Evolutionary conservation across 352 stramenopile species (phyloP).

Genomic region (Globisporangium orthogonon): DNA sequence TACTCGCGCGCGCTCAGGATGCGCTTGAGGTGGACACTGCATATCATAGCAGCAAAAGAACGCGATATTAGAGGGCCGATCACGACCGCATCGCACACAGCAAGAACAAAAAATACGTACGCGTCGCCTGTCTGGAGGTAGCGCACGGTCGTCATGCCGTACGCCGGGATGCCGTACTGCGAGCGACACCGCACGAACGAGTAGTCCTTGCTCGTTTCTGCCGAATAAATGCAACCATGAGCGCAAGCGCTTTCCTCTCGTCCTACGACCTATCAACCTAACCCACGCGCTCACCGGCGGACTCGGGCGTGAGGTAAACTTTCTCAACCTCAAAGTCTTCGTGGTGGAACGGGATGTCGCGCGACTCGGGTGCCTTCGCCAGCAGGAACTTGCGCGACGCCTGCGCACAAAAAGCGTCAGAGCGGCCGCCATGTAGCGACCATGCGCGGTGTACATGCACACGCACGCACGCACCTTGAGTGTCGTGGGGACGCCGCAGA

Average conservation of each 20-base stretch:
- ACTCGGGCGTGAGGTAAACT: constrained; percentile 73
- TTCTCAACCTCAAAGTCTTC: constrained; percentile 87
- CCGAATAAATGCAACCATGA: neutral
- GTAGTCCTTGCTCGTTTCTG: constrained; percentile 78
- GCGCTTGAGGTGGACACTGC: constrained; percentile 76
- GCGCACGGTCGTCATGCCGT: constrained; percentile 83
- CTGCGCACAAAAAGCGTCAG: constrained; percentile 1
- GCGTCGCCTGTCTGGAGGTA: constrained; percentile 71
- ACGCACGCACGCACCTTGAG: constrained; percentile 27
- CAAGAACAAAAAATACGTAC: constrained; percentile 23
- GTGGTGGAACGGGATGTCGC: constrained; percentile 69
- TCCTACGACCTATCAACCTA: neutral
- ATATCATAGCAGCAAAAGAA: neutral
- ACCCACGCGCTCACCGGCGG: constrained; percentile 25
- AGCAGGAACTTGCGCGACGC: constrained; percentile 74
- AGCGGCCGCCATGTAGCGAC: no score
- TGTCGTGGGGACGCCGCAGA: constrained; percentile 74
- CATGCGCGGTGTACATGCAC: no score
- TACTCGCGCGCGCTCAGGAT: constrained; percentile 80
- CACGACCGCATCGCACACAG: neutral
- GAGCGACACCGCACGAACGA: constrained; percentile 82
- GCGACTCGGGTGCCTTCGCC: constrained; percentile 25
- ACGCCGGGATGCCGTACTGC: constrained; percentile 77
- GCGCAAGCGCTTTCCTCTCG: neutral
- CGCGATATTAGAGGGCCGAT: neutral